Evolutionary conservation across 148 eudicot genomes (phyloP), one percentile per base, ranked within the genome.

Genomic region (Silene uniflora): DNA sequence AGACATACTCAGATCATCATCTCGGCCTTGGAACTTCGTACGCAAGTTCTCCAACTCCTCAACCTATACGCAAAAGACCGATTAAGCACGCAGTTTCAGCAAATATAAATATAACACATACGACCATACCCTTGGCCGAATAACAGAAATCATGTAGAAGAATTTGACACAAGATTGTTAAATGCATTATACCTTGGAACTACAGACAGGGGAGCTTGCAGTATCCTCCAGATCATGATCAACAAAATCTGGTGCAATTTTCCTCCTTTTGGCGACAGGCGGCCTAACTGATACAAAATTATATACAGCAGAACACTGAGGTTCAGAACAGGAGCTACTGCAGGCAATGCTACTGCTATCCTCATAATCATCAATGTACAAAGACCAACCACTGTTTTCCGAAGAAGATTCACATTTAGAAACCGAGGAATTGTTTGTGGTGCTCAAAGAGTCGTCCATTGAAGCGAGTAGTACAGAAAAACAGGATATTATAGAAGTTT

Each of bases 221-320:
- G 82, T 80, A 58, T 80, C 78, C 67, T 80, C 82, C 59, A 80
- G 61, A 11, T 80, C 78, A 75, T 63, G 75, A 75, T 80, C 82
- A 62, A 80, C 13, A 62, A 17, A 74, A 68, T 29, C 16, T 6
- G 54, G 75, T 54, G 22, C 32, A 4, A 11, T 71, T 49, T 75
- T 80, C 64, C 82, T 75, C 32, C 75, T 54, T 64, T 75, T 80
- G 12, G 75, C 77, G 42, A 69, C 39, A 52, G 56, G 56, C 22
- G 71, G 62, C 46, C 62, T 75, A 62, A 71, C 62, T 6, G 71
- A 62, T 54, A 13, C 63, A n/a, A 72, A 35, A 71, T 63, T 47
- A 54, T 23, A 35, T 9, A 71, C 22, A 32, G 56, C 76, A 23
- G 75, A 75, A 47, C 44, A 11, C 35, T 70, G 60, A 70, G 67